These are phyloP conservation scores for Akanthomyces uredinophilus DNA, from an alignment of 2,329 filamentous ascomycete genomes.

Conservation along the genomic window DNA sequence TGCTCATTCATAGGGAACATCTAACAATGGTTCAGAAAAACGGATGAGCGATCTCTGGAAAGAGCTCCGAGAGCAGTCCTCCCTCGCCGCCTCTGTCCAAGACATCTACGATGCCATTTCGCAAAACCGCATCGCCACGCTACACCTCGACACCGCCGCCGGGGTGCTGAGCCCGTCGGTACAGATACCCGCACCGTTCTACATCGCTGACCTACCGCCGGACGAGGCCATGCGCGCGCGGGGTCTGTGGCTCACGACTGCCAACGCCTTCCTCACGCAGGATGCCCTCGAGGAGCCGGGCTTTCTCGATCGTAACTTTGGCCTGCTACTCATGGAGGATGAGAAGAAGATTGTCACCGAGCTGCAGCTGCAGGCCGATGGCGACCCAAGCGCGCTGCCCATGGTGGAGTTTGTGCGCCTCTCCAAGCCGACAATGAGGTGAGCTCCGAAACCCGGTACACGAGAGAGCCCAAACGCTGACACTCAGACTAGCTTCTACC, in stretches of 20 bases:
- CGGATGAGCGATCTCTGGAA: slow-evolving; percentile 64
- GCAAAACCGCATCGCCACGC: slow-evolving; percentile 77
- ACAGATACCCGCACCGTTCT: slow-evolving; percentile 61
- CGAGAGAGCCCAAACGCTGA: too few relatives aligned
- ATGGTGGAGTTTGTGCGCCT: slow-evolving; percentile 79
- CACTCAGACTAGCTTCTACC: slow-evolving; percentile 46
- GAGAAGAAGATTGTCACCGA: slow-evolving; percentile 68
- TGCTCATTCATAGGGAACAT: background rate
- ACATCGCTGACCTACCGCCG: slow-evolving; percentile 66
- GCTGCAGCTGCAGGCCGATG: slow-evolving; percentile 73
- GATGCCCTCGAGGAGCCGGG: slow-evolving; percentile 62
- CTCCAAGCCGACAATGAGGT: slow-evolving; percentile 63
- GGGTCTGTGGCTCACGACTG: slow-evolving; percentile 82
- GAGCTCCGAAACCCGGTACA: slow-evolving; percentile 9
- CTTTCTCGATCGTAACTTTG: slow-evolving; percentile 79
- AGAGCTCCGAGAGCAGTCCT: slow-evolving; percentile 66
- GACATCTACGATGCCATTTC: slow-evolving; percentile 79
- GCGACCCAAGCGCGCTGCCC: slow-evolving; percentile 68
- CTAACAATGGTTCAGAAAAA: slow-evolving; percentile 34
- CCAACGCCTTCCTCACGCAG: slow-evolving; percentile 67
- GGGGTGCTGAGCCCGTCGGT: slow-evolving; percentile 57
- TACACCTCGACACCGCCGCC: slow-evolving; percentile 63
- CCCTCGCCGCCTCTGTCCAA: slow-evolving; percentile 75
- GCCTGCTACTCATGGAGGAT: slow-evolving; percentile 77
- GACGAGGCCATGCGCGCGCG: slow-evolving; percentile 59